phyloP scores from a whole-genome alignment of 345 rosid species.

The Excoecaria agallocha region DNA sequence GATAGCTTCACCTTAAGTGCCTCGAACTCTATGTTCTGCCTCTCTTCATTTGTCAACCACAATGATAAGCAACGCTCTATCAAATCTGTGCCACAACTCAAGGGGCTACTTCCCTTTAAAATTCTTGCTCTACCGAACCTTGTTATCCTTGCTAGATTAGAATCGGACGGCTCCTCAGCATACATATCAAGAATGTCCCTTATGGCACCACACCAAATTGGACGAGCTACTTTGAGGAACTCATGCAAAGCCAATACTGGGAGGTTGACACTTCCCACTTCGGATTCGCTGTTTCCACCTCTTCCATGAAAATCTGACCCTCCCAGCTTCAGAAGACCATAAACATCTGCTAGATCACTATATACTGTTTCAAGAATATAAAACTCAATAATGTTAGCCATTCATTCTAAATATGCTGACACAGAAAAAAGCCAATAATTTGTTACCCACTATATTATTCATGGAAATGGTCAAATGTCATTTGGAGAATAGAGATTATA shows the following conservation, averaged over 20 bases:
- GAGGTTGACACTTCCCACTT: slow-evolving; percentile 76
- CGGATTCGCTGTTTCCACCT: slow-evolving; percentile 80
- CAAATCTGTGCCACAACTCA: slow-evolving; percentile 53
- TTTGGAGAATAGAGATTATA: no score
- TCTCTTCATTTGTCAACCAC: slow-evolving; percentile 73
- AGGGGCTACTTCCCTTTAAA: slow-evolving; percentile 40
- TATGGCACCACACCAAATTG: slow-evolving; percentile 77
- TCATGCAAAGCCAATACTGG: slow-evolving; percentile 57
- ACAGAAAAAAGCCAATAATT: neutral
- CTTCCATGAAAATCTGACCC: slow-evolving; percentile 93
- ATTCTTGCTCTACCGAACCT: slow-evolving; percentile 49
- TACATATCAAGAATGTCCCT: slow-evolving; percentile 45
- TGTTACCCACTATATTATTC: neutral
- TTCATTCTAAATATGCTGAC: neutral
- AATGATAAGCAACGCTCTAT: slow-evolving; percentile 50
- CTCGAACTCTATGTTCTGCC: slow-evolving; percentile 56
- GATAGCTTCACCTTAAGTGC: slow-evolving; percentile 54
- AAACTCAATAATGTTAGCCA: neutral
- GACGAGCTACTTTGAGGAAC: slow-evolving; percentile 74
- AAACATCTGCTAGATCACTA: slow-evolving; percentile 73
- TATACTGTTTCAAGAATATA: slow-evolving; percentile 42
- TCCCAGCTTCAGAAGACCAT: slow-evolving; percentile 79
- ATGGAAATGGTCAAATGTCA: no score
- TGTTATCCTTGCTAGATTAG: slow-evolving; percentile 52
- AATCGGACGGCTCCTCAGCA: slow-evolving; percentile 64